Conservation (phyloP, 1,284 basidiomycete genomes). For the Ceratobasidium theobromae region DNA sequence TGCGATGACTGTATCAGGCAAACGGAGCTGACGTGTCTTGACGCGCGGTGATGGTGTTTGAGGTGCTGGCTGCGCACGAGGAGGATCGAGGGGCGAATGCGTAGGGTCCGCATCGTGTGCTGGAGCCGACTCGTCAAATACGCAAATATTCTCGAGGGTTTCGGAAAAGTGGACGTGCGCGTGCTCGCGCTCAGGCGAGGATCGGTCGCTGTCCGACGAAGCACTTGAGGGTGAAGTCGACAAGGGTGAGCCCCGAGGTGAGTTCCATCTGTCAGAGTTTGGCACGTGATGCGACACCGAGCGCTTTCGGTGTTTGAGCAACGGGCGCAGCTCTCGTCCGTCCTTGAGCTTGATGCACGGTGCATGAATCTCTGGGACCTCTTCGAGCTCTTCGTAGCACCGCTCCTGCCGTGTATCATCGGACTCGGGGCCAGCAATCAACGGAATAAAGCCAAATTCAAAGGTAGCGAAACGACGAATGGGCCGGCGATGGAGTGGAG, state of each 20-base stretch:
- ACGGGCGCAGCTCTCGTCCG: conserved; percentile 23
- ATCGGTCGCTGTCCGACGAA: not conserved
- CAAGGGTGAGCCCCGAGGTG: not conserved
- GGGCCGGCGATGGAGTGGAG: conserved; percentile 2
- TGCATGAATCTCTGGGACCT: not conserved
- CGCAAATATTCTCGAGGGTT: conserved; percentile 16
- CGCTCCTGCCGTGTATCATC: not conserved
- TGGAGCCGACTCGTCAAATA: conserved; percentile 21
- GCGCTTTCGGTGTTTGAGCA: conserved; percentile 29
- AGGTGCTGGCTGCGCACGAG: not conserved
- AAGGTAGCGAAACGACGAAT: conserved; percentile 18
- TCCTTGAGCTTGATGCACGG: conserved; percentile 29
- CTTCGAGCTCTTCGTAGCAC: conserved; percentile 28
- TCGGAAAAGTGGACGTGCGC: conserved; percentile 24
- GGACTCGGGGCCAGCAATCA: not conserved
- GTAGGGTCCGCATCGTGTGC: conserved; percentile 25
- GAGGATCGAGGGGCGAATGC: conserved; percentile 12
- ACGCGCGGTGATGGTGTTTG: conserved; percentile 7
- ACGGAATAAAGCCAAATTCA: conserved; percentile 16
- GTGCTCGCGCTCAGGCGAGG: not conserved
- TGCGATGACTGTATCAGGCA: conserved; percentile 19
- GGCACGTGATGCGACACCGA: conserved; percentile 21
- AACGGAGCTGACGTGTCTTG: conserved; percentile 1
- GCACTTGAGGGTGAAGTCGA: conserved; percentile 12
- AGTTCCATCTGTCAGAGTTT: conserved; percentile 2